Base-by-base conservation (phyloP, 805 yeast genomes). In the Spathaspora arborariae region DNA sequence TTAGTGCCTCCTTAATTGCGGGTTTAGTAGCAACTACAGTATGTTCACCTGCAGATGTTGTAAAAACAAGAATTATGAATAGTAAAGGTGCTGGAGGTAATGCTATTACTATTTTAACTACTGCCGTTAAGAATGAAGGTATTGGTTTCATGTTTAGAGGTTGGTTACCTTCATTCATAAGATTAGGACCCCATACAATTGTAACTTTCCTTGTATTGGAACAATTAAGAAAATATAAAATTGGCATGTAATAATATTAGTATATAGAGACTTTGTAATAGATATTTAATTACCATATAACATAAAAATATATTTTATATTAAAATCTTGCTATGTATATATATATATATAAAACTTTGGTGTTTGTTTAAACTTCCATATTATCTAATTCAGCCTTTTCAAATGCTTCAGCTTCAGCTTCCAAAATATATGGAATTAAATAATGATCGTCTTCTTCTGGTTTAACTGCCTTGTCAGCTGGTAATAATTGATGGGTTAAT, bases 331-430 rank as follows among this genome's bases (percentile, higher is more conserved):
- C 35, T 30, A 30, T 30, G 35, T 30, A 30, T 27, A 27, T 9
- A 27, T 27, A 4, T 6, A 27, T 30, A 15, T 15, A n/a, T 15
- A 16, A 22, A 26, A 11, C 16, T 8, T 7, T 13, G 3, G 8
- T 22, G 9, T 22, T 6, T 22, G 19, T 4, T 33, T 41, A 20
- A 30, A 41, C 37, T 30, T 41, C 26, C 34, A 41, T 30, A 78
- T 88, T 85, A 78, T 94, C 96, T 63, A 94, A 82, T 63, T 85
- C 94, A 52, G 78, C 83, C 74, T 85, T 89, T 78, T 94, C 99
- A 54, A 79, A 76, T 42, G 83, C 85, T 70, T 88, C 97, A 59
- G 88, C 88, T 76, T 94, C 98, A 51, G 92, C 95, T 77, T 94
- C 97, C 63, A 91, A 79, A 52, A 94, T 75, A 75, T 86, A 87